Percentiles rank a stretch among this genome's conserved stretches.
These are phyloP conservation scores for Picea abies DNA, from an alignment of 83 land plant genomes.

Conservation along the genomic window DNA sequence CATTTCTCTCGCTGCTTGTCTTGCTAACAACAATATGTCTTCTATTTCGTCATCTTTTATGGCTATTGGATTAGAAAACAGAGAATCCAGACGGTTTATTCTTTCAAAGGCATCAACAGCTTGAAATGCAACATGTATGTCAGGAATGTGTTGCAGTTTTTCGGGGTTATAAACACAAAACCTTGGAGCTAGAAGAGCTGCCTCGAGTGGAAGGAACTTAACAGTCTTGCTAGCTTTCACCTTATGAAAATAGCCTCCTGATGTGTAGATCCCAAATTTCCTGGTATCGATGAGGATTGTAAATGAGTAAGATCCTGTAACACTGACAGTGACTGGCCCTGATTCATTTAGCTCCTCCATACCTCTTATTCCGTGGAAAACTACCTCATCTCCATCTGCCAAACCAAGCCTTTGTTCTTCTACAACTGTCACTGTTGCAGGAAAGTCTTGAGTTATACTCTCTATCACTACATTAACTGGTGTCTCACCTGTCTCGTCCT, in stretches of 20 bases:
- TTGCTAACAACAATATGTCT: conserved; percentile 32
- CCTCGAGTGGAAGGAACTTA: conserved; percentile 39
- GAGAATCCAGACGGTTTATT: background rate
- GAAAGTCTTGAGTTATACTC: conserved; percentile 54
- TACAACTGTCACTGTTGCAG: conserved; percentile 60
- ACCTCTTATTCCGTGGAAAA: conserved; percentile 45
- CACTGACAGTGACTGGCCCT: conserved; percentile 37
- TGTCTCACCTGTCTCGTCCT: conserved; percentile 42
- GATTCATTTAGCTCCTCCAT: conserved; percentile 47
- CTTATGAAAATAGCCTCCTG: conserved; percentile 52
- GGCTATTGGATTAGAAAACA: background rate
- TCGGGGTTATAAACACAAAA: conserved; percentile 38
- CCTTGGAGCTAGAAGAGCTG: conserved; percentile 29
- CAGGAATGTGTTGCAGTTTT: conserved; percentile 27
- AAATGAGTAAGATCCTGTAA: conserved; percentile 49
- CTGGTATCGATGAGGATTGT: conserved; percentile 52
- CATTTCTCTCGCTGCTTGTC: conserved; percentile 29
- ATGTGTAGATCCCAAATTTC: conserved; percentile 28
- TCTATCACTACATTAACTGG: conserved; percentile 39
- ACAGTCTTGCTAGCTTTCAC: conserved; percentile 25
- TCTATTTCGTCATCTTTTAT: conserved; percentile 34
- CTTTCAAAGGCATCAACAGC: conserved; percentile 53
- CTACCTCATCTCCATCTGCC: conserved; percentile 52
- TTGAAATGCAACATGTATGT: conserved; percentile 50
- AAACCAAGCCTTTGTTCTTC: conserved; percentile 63